Percentiles rank a stretch among this genome's conserved stretches.
Conservation (phyloP, 768 basidiomycete genomes). For the Russula earlei region DNA sequence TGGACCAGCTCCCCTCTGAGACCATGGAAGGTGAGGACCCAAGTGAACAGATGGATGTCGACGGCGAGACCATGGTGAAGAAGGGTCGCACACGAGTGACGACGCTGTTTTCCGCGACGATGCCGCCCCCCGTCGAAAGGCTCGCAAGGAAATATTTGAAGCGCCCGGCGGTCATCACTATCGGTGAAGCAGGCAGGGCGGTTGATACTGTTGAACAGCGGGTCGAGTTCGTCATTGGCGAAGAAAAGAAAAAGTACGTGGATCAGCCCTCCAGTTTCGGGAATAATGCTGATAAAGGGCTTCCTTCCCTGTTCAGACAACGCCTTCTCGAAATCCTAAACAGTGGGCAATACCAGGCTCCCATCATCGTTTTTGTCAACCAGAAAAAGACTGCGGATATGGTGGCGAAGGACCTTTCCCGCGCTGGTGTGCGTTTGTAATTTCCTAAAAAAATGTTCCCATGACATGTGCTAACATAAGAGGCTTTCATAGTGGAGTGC, state of each 20-base stretch:
- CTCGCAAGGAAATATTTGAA: slow-evolving; percentile 89
- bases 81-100: slow-evolving; percentile 86
- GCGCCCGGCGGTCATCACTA: slow-evolving; percentile 90
- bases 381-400: slow-evolving; percentile 99
- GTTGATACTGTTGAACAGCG: slow-evolving; percentile 97
- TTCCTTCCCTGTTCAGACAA: slow-evolving; percentile 39
- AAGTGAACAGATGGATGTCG: slow-evolving; percentile 69
- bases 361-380: slow-evolving; percentile 98
- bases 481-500: slow-evolving; percentile 67
- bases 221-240: slow-evolving; percentile 86
- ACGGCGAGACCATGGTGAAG: slow-evolving; percentile 53
- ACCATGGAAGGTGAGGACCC: slow-evolving; percentile 81
- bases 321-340: slow-evolving; percentile 88
- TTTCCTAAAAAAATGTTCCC: not conserved
- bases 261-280: not conserved
- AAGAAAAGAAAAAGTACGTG: slow-evolving; percentile 93
- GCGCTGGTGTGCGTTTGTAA: slow-evolving; percentile 60
- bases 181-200: slow-evolving; percentile 95
- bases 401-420: slow-evolving; percentile 89
- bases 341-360: slow-evolving; percentile 69
- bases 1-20: slow-evolving; percentile 84
- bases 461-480: not conserved
- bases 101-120: slow-evolving; percentile 94
- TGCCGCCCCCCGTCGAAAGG: slow-evolving; percentile 96
- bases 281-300: not conserved